These are phyloP conservation scores for Heritiera littoralis DNA, from an alignment of 345 rosid genomes.

Conservation along the genomic window DNA sequence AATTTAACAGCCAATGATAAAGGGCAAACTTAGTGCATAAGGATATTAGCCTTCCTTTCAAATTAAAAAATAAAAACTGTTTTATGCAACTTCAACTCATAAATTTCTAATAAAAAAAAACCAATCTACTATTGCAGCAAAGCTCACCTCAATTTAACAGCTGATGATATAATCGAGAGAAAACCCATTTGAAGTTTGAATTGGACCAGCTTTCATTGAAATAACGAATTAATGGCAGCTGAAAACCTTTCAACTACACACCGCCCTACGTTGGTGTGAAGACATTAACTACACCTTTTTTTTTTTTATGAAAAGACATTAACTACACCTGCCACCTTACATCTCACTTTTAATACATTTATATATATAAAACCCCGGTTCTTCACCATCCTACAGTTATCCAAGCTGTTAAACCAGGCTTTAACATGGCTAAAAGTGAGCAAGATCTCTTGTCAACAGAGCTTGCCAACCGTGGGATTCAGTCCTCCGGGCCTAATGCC, in stretches of 20 bases:
- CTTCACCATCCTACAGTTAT: conserved; percentile 15
- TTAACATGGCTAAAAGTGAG: conserved; percentile 48
- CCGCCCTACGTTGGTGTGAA: conserved; percentile 43
- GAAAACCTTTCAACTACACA: conserved; percentile 55
- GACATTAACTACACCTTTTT: conserved; percentile 65
- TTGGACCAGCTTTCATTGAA: conserved; percentile 25
- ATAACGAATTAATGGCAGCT: conserved; percentile 47
- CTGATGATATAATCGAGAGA: neutral
- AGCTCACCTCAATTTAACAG: no score
- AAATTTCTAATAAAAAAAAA: no score
- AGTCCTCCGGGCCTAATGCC: conserved; percentile 86
- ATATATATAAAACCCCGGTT: conserved; percentile 20
- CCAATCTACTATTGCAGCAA: no score
- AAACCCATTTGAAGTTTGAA: neutral
- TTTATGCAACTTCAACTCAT: no score
- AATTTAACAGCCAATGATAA: neutral
- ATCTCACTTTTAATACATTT: conserved; percentile 21
- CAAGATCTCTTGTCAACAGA: conserved; percentile 85
- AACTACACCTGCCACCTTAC: conserved; percentile 46
- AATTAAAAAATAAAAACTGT: no score
- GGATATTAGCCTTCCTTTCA: no score
- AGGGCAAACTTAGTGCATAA: no score
- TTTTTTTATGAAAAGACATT: no score
- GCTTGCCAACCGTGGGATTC: conserved; percentile 86
- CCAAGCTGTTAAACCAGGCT: conserved; percentile 8